phyloP scores from a whole-genome alignment of 306 rosid genomes.

The Cicer chorassanicum region DNA sequence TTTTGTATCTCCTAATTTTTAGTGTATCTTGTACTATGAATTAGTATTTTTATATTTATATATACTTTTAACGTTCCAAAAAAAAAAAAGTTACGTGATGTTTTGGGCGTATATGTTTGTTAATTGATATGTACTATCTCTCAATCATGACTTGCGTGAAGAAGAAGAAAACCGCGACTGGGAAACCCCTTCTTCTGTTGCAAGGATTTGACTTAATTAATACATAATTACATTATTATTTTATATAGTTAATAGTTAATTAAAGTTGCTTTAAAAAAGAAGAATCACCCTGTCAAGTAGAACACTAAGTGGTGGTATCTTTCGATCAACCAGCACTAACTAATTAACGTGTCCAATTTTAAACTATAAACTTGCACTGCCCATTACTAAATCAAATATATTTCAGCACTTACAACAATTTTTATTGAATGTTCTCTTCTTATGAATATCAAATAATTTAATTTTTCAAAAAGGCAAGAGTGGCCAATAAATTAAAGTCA shows the following conservation, averaged over 20 bases:
- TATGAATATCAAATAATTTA: not conserved
- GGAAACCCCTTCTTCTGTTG: constrained; percentile 24
- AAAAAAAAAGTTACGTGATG: not conserved
- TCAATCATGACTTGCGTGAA: not conserved
- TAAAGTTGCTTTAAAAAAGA: constrained; percentile 43
- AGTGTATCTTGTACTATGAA: no score
- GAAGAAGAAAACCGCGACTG: constrained; percentile 30
- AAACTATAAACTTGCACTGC: constrained; percentile 38
- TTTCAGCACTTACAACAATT: constrained; percentile 29
- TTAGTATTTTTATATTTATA: no score
- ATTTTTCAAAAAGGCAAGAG: not conserved
- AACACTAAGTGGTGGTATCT: constrained; percentile 45
- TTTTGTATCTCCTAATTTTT: no score
- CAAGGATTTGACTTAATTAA: constrained; percentile 34
- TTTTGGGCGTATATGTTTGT: constrained; percentile 9
- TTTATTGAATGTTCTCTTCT: not conserved
- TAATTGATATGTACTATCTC: not conserved
- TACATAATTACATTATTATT: not conserved
- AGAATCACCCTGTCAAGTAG: constrained; percentile 16
- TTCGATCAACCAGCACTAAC: constrained; percentile 36
- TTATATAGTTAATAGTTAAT: not conserved
- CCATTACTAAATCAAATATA: constrained; percentile 32
- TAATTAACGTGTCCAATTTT: constrained; percentile 21
- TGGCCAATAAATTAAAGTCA: constrained; percentile 31
- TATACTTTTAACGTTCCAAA: not conserved